phyloP scores from a whole-genome alignment of 108 stramenopile species.

The Fistulifera pelliculosa region DNA sequence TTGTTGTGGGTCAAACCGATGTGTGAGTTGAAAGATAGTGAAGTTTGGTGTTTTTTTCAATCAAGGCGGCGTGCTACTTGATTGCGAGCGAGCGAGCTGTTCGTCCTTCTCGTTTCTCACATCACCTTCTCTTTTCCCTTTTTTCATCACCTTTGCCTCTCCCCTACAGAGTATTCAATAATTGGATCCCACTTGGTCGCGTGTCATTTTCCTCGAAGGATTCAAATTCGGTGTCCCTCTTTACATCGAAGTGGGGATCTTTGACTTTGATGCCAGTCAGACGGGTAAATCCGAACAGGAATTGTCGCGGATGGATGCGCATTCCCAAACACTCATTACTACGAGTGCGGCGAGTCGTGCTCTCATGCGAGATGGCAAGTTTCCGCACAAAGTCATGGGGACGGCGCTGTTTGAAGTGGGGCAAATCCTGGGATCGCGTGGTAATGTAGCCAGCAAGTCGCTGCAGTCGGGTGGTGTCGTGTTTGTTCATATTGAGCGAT shows the following conservation, averaged over 20 bases:
- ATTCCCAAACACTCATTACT: conserved; percentile 23
- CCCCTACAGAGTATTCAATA: conserved; percentile 41
- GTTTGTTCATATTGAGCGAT: conserved; percentile 54
- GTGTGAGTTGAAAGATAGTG: too few relatives aligned
- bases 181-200: conserved; percentile 38
- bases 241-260: conserved; percentile 49
- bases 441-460: conserved; percentile 53
- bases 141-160: neutral
- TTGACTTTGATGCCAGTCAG: conserved; percentile 40
- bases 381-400: conserved; percentile 54
- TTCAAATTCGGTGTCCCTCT: conserved; percentile 50
- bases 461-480: conserved; percentile 67
- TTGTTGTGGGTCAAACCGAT: conserved; percentile 47
- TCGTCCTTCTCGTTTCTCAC: neutral
- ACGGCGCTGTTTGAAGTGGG: conserved; percentile 75
- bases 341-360: conserved; percentile 19
- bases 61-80: too few relatives aligned
- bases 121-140: neutral
- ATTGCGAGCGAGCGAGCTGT: too few relatives aligned
- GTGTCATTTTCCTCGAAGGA: conserved; percentile 38
- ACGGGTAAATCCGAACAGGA: conserved; percentile 29
- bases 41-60: too few relatives aligned
- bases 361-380: conserved; percentile 22
- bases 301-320: conserved; percentile 30
- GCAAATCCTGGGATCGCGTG: conserved; percentile 52